Evolutionary conservation across 352 stramenopile genomes (phyloP).

Genomic region (Globisporangium spinosum): DNA sequence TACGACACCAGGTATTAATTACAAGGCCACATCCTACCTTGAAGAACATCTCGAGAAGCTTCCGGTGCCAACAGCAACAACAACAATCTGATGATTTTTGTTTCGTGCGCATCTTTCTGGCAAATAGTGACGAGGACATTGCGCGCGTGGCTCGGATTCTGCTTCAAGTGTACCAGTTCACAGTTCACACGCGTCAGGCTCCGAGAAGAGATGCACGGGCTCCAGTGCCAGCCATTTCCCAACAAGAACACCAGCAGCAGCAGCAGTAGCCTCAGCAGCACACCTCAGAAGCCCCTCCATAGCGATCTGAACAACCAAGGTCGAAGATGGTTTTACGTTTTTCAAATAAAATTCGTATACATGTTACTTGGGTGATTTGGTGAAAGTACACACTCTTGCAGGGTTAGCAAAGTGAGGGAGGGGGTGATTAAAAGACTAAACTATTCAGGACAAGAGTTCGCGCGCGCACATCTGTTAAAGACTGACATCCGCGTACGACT

Average conservation of each 20-base stretch:
- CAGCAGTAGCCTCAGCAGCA: background rate
- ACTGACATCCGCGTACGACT: slow-evolving; percentile 49
- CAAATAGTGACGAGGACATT: slow-evolving; percentile 45
- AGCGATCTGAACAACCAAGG: background rate
- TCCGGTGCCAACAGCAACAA: background rate
- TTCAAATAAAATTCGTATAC: slow-evolving; percentile 6
- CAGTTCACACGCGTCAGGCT: background rate
- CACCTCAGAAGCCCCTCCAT: background rate
- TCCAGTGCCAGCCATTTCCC: background rate
- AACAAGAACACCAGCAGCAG: background rate
- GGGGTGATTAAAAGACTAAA: slow-evolving; percentile 3
- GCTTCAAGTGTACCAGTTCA: slow-evolving; percentile 21
- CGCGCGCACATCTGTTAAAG: slow-evolving; percentile 24
- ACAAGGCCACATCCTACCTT: background rate
- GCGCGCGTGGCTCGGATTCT: slow-evolving; percentile 22
- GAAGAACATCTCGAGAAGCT: background rate
- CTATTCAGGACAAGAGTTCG: background rate
- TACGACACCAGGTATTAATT: slow-evolving; percentile 40
- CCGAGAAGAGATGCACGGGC: background rate
- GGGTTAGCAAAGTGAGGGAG: background rate
- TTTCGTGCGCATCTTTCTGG: background rate
- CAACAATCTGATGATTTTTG: background rate
- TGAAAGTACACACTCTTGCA: background rate
- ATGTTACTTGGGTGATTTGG: slow-evolving; percentile 1
- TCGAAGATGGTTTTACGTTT: background rate